phyloP scores from a whole-genome alignment of 2,329 filamentous ascomycete genomes.

The Berkeleyomyces rouxiae region DNA sequence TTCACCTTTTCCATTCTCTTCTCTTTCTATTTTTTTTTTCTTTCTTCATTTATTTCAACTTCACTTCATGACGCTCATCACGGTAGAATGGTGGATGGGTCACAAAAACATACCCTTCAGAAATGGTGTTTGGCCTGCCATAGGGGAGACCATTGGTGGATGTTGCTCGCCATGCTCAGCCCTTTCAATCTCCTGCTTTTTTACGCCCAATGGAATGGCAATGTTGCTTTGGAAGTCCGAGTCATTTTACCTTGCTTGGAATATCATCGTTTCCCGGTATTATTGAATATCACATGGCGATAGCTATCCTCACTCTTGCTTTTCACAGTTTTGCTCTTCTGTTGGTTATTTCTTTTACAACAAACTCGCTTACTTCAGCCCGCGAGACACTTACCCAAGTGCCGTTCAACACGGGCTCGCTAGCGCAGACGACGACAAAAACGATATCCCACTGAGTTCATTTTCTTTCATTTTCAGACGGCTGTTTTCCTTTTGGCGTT shows the following conservation, averaged over 20 bases:
- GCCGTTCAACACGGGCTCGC: neutral
- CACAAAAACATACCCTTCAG: neutral
- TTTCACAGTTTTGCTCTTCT: neutral
- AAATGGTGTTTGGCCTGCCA: neutral
- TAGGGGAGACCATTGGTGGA: neutral
- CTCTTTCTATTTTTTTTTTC: neutral
- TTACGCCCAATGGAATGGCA: neutral
- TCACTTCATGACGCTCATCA: neutral
- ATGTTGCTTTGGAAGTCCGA: neutral
- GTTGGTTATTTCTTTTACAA: neutral
- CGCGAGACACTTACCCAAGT: neutral
- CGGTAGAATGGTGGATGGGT: neutral
- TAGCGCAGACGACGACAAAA: neutral
- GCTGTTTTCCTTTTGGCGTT: neutral
- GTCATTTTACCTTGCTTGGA: neutral
- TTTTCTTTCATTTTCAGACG: neutral
- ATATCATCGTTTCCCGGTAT: neutral
- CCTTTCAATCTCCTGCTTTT: neutral
- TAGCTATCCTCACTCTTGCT: neutral
- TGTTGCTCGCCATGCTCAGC: neutral
- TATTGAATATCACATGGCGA: neutral
- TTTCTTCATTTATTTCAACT: neutral
- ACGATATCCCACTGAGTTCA: neutral
- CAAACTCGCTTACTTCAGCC: neutral
- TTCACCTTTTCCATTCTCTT: neutral